Evolutionary conservation across 768 basidiomycete genomes (phyloP).

Genomic region (Boletus huronensis): DNA sequence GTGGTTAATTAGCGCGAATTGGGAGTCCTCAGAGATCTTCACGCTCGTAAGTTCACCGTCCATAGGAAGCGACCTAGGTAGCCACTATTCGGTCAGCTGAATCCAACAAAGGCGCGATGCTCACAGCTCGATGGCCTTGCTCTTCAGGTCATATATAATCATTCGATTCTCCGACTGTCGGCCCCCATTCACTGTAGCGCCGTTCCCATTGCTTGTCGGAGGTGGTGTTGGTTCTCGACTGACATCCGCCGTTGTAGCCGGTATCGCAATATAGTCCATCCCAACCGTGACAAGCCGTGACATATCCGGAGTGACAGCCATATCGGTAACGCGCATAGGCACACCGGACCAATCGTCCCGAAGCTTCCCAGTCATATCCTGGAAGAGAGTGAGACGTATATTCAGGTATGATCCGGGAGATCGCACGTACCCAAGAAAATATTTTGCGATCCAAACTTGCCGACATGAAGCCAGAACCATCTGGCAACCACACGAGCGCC

Average conservation of each 20-base stretch:
- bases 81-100: constrained; percentile 4
- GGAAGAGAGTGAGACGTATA: constrained; percentile 13
- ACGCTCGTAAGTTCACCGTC: constrained; percentile 87
- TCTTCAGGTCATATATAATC: constrained; percentile 72
- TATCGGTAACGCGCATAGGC: constrained; percentile 80
- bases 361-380: constrained; percentile 76
- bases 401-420: background rate
- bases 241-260: constrained; percentile 18
- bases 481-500: constrained; percentile 82
- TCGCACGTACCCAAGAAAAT: constrained; percentile 68
- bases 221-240: constrained; percentile 37
- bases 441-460: constrained; percentile 83
- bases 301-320: constrained; percentile 83
- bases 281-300: constrained; percentile 83
- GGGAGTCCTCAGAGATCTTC: constrained; percentile 81
- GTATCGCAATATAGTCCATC: constrained; percentile 43
- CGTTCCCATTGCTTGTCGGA: constrained; percentile 32
- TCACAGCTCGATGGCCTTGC: constrained; percentile 66
- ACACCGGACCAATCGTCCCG: constrained; percentile 65
- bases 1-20: constrained; percentile 82
- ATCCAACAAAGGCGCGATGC: constrained; percentile 30
- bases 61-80: constrained; percentile 55
- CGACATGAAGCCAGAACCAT: constrained; percentile 87
- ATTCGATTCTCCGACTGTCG: constrained; percentile 55
- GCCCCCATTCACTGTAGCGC: constrained; percentile 31